A percentile compares a stretch with the other conserved stretches of the same genome.
Evolutionary conservation across 495 filamentous ascomycete genomes (phyloP).

Genomic region (Talaromyces nanjingensis): DNA sequence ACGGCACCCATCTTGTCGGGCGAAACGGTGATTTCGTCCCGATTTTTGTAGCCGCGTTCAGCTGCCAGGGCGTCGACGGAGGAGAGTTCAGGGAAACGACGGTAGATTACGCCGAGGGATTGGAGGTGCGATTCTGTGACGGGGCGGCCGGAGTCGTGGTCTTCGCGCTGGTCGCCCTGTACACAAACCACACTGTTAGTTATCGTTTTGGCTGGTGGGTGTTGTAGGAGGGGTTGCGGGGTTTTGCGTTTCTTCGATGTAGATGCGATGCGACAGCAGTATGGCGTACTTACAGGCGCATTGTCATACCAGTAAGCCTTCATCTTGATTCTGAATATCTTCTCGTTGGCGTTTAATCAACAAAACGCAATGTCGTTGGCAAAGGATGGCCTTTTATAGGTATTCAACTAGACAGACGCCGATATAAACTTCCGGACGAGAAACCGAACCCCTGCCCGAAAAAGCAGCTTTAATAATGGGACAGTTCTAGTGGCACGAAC

Average conservation of each 20-base stretch:
- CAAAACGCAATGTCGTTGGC: no score
- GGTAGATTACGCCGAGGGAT: slow-evolving; percentile 72
- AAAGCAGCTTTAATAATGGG: not conserved
- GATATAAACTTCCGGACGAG: not conserved
- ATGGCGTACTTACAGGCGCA: slow-evolving; percentile 50
- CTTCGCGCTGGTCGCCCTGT: slow-evolving; percentile 85
- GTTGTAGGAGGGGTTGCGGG: slow-evolving; percentile 1
- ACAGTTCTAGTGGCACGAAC: not conserved
- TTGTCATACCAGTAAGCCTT: slow-evolving; percentile 82
- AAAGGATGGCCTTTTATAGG: not conserved
- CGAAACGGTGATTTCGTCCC: slow-evolving; percentile 87
- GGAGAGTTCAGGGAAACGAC: slow-evolving; percentile 53
- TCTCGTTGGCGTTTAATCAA: no score
- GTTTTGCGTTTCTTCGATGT: not conserved
- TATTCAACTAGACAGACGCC: not conserved
- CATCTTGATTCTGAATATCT: slow-evolving; percentile 50
- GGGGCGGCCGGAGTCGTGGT: slow-evolving; percentile 72
- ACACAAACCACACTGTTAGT: not conserved
- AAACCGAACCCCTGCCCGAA: no score
- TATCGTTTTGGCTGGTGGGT: slow-evolving; percentile 8
- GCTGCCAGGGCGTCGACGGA: slow-evolving; percentile 65
- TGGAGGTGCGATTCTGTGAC: slow-evolving; percentile 50
- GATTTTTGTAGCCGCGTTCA: slow-evolving; percentile 83
- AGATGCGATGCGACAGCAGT: no score
- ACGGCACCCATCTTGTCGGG: slow-evolving; percentile 76